Evolutionary conservation across 108 stramenopile species (phyloP), one percentile per base, ranked within the genome.

Genomic region (Pseudonitzschia multiseries): DNA sequence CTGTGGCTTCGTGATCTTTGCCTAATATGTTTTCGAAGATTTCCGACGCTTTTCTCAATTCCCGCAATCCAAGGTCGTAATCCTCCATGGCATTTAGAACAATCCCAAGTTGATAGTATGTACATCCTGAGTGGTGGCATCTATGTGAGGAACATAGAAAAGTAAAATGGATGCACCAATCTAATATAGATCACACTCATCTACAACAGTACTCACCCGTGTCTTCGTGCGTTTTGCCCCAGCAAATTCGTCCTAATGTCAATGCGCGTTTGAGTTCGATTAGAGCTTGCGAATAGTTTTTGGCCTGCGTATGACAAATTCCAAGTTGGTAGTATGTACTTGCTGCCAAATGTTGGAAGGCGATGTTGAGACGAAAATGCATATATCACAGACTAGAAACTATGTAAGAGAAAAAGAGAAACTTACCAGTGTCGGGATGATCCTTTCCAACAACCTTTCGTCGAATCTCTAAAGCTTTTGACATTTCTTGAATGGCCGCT

Each of bases 71-170:
- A 36, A 57, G 67, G 43, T 70, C 73, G 44, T 44, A 79, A 50
- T 74, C 73, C 6, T 60, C 69, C 53, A 63, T 57, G 36, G 79
- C 79, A 65, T 79, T 79, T 69, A 79, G 64, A 41, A 79, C 79
- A 56, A 79, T 73, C 5, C 79, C 79, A n/a, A 79, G 56, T 57
- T 79, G 79, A 57, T 74, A 79, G 33, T 79, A 79, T 21, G 79
- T 79, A 59, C 79, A 79, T 9, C 72, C 46, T 48, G 46, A 10
- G 18, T 18, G 18, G 12, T 48, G 18, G 12, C 46, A 48, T 10
- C 46, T 36, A 10, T 48, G 46, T 48, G 17, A 48, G 46, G 46
- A n/a, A n/a, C n/a, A n/a, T n/a, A n/a, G n/a, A 36, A 36, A 36
- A 36, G 36, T 6, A 36, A 36, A 36, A 6, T 36, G 36, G 6